Evolutionary conservation across 2,329 filamentous ascomycete genomes (phyloP), one percentile per base, ranked within the genome.

Genomic region (Fusarium fracticaudum): DNA sequence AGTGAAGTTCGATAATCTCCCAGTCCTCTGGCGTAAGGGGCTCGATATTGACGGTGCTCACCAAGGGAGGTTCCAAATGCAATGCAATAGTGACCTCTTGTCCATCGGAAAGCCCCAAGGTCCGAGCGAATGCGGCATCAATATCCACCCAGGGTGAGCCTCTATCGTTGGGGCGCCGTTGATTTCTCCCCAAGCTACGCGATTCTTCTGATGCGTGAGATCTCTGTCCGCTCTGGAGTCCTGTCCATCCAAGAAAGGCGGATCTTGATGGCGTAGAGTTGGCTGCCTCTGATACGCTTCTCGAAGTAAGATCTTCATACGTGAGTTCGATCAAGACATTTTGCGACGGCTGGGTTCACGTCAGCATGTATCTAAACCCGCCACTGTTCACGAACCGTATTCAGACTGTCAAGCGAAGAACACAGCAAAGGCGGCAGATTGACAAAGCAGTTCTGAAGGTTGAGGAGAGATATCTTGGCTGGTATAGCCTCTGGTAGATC

Each of bases 1-100:
- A 96, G 85, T 99, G 96, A 4, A 99, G 87, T 83, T 99, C 96
- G 77, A 99, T 98, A 78, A 98, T 97, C 84, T 99, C 96, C 96
- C 96, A 99, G 81, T 99, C 96, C 65, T 97, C 94, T 3, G 96
- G 91, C 0, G 96, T 98, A 78, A 98, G 84, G 37, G 96, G 96
- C 81, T 99, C 96, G 77, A 99, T 98, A 80, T 98, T 94, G 82
- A 99, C 93, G 3, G 95, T 98, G 81, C 98, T 94, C 54, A 94
- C 94, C 73, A 96, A 85, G 3, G 95, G 95, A 48, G 96, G 96
- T 80, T 98, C 95, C 71, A 98, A 85, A 81, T 99, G 96, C 72
- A 99, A 87, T 40, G 84, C 87, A 48, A 85, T 85, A 73, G 86
- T 87, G 79, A 96, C 90, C 84, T 51, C 8, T 9, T 24, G n/a